Percentiles rank a stretch among this genome's conserved stretches.
phyloP scores from a whole-genome alignment of 805 yeast genomes.

The Maudiozyma bulderi region DNA sequence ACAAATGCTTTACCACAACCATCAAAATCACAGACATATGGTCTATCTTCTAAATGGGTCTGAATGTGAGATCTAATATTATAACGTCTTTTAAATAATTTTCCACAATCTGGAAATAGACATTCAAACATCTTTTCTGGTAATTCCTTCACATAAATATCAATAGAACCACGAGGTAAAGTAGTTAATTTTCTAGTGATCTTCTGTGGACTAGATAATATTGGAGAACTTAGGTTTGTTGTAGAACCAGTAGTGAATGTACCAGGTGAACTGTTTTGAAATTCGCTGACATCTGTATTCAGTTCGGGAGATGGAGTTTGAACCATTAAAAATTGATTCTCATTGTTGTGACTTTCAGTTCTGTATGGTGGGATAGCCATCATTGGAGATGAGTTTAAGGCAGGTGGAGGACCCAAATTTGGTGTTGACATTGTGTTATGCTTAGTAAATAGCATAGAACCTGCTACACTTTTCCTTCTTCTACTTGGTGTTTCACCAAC shows the following conservation, averaged over 20 bases:
- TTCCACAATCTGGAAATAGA: constrained; percentile 66
- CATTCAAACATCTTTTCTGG: constrained; percentile 69
- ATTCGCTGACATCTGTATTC: constrained; percentile 24
- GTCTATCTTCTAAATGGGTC: constrained; percentile 90
- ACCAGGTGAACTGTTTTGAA: constrained; percentile 15
- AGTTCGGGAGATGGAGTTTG: constrained; percentile 39
- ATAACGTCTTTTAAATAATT: constrained; percentile 77
- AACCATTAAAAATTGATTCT: constrained; percentile 28
- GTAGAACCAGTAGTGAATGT: constrained; percentile 2
- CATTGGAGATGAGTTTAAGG: background rate
- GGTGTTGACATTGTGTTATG: constrained; percentile 1
- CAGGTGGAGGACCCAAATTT: constrained; percentile 5
- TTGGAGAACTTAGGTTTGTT: constrained; percentile 2
- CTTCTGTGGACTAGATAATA: constrained; percentile 9
- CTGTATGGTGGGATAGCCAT: background rate
- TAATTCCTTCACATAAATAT: constrained; percentile 73
- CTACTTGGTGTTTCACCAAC: constrained; percentile 1
- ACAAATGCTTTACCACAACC: constrained; percentile 82
- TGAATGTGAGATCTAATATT: constrained; percentile 93
- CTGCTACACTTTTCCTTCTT: background rate
- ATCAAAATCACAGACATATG: constrained; percentile 59
- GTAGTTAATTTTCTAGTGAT: constrained; percentile 25
- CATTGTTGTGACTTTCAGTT: constrained; percentile 18
- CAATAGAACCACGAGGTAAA: constrained; percentile 83
- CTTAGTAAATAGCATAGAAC: background rate